Base-by-base conservation (phyloP, 441 rosid species). In the Euphorbia schlechtendalii region DNA sequence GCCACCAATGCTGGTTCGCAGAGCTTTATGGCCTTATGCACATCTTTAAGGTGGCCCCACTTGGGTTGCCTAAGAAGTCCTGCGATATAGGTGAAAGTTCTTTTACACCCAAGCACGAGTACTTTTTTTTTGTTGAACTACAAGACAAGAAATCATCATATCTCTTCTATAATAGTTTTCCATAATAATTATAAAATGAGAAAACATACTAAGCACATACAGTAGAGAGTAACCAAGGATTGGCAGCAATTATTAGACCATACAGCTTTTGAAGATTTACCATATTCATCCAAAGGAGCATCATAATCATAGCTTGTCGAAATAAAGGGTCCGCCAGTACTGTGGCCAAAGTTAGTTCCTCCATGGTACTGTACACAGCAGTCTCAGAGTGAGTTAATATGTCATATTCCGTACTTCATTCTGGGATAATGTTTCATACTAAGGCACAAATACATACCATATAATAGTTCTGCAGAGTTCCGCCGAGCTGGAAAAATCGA, bases 251-350 rank as follows among this genome's bases (percentile, higher is more conserved):
- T 46, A 45, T 21, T 56, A 45, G 3, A 51, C 9, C 22, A 45
- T 21, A 14, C n/a, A 55, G 18, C 2, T 2, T 27, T 32, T 21
- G 58, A 67, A 22, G 22, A 41, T 66, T 54, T 76, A 87, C 98
- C 98, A 63, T 25, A 87, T 74, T 86, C 96, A 62, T 87, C 96
- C 43, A 90, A 83, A 60, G 97, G 97, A 22, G 91, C 96, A 71
- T 92, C 95, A 10, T 89, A 90, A 56, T 89, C 89, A 76, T 92
- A 92, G 36, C 96, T 77, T 54, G 98, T 84, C 9, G 91, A 73
- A 10, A 87, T 81, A 40, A 87, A 89, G 14, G 83, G 80, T n/a
- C 92, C 80, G 64, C 99, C 98, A 7, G 81, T 56, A 34, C 82
- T 80, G 67, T 87, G 74, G 46, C 86, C 96, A 43, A 82, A 80